These are phyloP conservation scores for Micractinium conductrix DNA, from an alignment of 139 green algal species.

Conservation along the genomic window DNA sequence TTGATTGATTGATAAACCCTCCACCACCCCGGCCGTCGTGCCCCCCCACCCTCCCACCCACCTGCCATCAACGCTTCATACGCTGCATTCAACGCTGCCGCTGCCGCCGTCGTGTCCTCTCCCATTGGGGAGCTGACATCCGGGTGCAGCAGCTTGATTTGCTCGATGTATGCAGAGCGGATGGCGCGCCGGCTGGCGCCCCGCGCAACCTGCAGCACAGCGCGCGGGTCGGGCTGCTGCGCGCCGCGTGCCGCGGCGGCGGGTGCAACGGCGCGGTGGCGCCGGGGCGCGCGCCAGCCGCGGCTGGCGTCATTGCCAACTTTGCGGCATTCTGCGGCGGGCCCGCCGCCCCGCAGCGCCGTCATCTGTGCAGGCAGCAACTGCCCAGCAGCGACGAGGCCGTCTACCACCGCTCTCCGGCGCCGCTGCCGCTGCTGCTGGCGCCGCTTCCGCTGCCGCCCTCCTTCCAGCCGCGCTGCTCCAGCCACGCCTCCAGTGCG, in stretches of 20 bases:
- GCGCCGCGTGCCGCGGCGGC: background rate
- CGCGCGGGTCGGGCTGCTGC: constrained; percentile 22
- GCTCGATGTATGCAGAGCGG: constrained; percentile 52
- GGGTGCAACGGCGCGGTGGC: background rate
- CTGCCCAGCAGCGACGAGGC: no score
- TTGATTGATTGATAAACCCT: no score
- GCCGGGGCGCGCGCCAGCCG: background rate
- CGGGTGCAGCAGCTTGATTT: constrained; percentile 67
- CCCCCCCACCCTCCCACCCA: background rate
- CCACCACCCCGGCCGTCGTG: background rate
- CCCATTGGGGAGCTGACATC: constrained; percentile 54
- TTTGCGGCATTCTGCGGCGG: no score
- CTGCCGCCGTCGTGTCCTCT: constrained; percentile 50
- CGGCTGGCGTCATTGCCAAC: background rate
- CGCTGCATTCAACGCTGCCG: constrained; percentile 51
- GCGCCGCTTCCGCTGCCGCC: background rate
- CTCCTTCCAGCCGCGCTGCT: background rate
- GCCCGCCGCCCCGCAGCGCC: no score
- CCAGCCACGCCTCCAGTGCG: constrained; percentile 18
- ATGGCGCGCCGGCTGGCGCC: constrained; percentile 39
- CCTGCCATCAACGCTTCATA: constrained; percentile 43
- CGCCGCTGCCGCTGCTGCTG: background rate
- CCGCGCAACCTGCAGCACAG: constrained; percentile 34
- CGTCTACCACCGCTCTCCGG: no score
- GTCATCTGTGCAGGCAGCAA: no score